Evolutionary conservation across 768 basidiomycete species (phyloP), one percentile per base, ranked within the genome.

Genomic region (Lactarius evosmus): DNA sequence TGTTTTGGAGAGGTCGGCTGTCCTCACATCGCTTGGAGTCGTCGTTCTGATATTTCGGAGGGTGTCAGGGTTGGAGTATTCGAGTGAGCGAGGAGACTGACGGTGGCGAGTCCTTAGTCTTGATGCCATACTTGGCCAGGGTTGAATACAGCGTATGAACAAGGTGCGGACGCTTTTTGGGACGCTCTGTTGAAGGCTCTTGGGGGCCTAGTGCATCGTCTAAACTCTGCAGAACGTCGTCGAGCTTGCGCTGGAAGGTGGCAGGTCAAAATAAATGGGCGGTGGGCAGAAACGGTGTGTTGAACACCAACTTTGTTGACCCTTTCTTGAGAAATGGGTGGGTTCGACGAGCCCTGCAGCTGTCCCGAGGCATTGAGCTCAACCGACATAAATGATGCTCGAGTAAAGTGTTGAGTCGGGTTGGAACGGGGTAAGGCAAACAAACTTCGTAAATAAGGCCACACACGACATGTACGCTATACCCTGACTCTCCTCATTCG

Each of bases 41-140:
- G 57, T 55, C 38, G 52, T 54, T 49, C 69, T 69, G 56, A 40
- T 41, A 55, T 56, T 63, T 38, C n/a, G 29, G 44, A 60, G 27
- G 51, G 38, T 63, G 54, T 61, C 58, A 64, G 52, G 46, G 61
- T 46, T 38, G 54, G 46, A 6, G 29, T 38, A 22, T 53, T 51
- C n/a, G 36, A 12, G 25, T 41, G 34, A 64, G 40, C 54, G 40
- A 46, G 30, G 49, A 1, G 38, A 71, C 73, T 71, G 72, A 74
- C 72, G 77, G 71, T 53, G 71, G 75, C 11, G 77, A 58, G 61
- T 81, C 79, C 69, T 80, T 86, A 14, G 80, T 75, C 69, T 79
- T 84, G 46, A 88, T 82, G 5, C 87, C 87, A 71, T 92, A 90
- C 75, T 91, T 93, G 51, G 87, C 82, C 50, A 93, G 78, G 2